Conservation (phyloP, 768 basidiomycete genomes). For the Termitomyces heimii region DNA sequence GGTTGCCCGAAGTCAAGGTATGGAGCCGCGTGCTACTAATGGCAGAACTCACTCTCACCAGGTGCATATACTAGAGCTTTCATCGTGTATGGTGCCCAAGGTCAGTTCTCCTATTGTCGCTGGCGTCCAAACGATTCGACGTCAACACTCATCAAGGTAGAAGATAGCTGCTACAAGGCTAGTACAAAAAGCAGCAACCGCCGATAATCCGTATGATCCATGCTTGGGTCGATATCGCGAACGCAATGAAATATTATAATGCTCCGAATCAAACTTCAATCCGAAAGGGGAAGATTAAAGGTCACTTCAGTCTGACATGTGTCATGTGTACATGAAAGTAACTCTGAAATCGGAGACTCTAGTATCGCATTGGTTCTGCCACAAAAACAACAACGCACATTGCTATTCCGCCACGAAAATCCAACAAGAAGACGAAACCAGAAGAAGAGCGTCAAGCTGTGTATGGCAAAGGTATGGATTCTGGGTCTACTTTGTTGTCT, state of each 20-base stretch:
- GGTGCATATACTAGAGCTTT: not conserved
- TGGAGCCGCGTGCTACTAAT: no score
- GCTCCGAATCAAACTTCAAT: not conserved
- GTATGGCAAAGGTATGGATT: not conserved
- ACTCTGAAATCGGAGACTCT: not conserved
- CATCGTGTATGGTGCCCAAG: no score
- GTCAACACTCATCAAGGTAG: not conserved
- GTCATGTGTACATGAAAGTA: not conserved
- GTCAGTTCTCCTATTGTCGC: not conserved
- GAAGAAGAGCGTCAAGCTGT: not conserved
- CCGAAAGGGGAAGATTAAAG: not conserved
- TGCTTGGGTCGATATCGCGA: no score
- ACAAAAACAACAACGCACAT: not conserved
- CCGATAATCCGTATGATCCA: not conserved
- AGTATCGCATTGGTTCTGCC: not conserved
- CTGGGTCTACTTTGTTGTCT: constrained; percentile 49
- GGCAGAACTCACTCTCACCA: not conserved
- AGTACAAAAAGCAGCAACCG: not conserved
- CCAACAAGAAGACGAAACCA: not conserved
- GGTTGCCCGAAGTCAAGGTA: not conserved
- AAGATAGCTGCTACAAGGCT: no score
- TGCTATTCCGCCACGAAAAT: not conserved
- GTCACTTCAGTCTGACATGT: not conserved
- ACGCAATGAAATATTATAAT: not conserved
- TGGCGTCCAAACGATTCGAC: not conserved